Evolutionary conservation across 768 basidiomycete genomes (phyloP).

Genomic region (Xerocomellus dryophilus): DNA sequence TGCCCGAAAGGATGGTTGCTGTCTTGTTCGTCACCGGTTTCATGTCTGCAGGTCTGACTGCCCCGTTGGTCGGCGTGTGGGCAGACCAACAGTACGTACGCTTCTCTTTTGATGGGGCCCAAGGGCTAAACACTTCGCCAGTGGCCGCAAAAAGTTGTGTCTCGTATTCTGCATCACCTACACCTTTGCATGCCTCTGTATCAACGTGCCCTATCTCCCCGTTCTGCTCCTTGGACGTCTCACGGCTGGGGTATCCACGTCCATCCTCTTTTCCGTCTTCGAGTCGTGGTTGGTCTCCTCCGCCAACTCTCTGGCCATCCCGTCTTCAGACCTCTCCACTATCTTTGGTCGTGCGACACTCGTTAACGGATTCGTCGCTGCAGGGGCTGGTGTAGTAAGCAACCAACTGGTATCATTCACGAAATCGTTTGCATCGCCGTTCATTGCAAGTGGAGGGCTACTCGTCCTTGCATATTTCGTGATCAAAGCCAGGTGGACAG

Average conservation of each 20-base stretch:
- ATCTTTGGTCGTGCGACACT: constrained; percentile 75
- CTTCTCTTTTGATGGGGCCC: background rate
- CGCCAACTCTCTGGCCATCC: constrained; percentile 47
- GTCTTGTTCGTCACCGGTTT: constrained; percentile 78
- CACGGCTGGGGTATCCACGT: constrained; percentile 68
- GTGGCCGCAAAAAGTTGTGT: constrained; percentile 66
- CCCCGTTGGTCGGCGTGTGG: constrained; percentile 73
- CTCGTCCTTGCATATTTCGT: constrained; percentile 54
- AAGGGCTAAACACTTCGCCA: constrained; percentile 24
- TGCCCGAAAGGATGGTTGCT: constrained; percentile 63
- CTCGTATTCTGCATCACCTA: constrained; percentile 73
- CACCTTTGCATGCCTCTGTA: constrained; percentile 54
- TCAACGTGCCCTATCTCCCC: constrained; percentile 54
- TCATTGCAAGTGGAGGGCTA: constrained; percentile 57
- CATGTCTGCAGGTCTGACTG: constrained; percentile 62
- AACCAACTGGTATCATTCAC: constrained; percentile 59
- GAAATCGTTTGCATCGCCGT: constrained; percentile 57
- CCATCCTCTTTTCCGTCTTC: constrained; percentile 73
- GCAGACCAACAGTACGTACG: constrained; percentile 59
- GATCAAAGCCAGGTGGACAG: constrained; percentile 58
- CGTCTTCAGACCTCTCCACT: constrained; percentile 55
- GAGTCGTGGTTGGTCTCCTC: constrained; percentile 77
- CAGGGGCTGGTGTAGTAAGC: constrained; percentile 60
- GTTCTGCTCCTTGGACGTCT: constrained; percentile 62
- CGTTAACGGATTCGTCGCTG: constrained; percentile 70